Base-by-base conservation (phyloP, 2,329 filamentous ascomycete species). In the Penicillium corylophilum region DNA sequence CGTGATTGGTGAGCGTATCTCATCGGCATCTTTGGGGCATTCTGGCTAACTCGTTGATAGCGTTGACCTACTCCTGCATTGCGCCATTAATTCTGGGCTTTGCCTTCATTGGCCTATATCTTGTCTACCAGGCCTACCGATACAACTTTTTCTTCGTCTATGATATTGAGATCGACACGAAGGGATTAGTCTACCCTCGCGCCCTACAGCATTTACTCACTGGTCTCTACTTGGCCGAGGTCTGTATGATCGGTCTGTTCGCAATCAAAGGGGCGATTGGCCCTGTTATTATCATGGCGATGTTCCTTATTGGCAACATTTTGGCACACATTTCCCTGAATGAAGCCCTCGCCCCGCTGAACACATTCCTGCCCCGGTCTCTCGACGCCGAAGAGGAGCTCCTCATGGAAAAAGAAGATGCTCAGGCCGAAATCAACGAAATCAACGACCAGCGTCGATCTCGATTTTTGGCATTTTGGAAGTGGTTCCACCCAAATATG, bases 121-220 rank as follows among this genome's bases (percentile, higher is more conserved):
- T 94, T 33, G 90, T 96, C 67, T 95, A 95, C 68, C 76, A 93
- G 48, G 89, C 90, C 33, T 96, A 91, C 78, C 84, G 89, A 31
- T 96, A 96, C 78, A 95, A 96, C 66, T 77, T 96, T 46, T 80
- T 96, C 46, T 96, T 89, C 70, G 90, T 95, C 5, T 87, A 87
- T 50, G 87, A 94, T 67, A 84, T 88, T 13, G 77, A 84, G 52
- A 83, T 95, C 65, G 91, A 96, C 66, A 95, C 89, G 39, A 90
- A 94, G 64, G 92, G 93, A 2, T 81, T 95, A 2, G 88, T 93
- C 57, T 96, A 96, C 66, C 89, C 91, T 0, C 85, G 87, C 13
- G 91, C 90, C 0, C 77, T 96, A 18, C 86, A 94, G 67, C 92
- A 96, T 56, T 81, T 95, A 31, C 82, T 95, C 35, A 86, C 86